A percentile compares a stretch with the other conserved stretches of the same genome.
Evolutionary conservation across 306 rosid species (phyloP).

Genomic region (Trichosanthes truncata): DNA sequence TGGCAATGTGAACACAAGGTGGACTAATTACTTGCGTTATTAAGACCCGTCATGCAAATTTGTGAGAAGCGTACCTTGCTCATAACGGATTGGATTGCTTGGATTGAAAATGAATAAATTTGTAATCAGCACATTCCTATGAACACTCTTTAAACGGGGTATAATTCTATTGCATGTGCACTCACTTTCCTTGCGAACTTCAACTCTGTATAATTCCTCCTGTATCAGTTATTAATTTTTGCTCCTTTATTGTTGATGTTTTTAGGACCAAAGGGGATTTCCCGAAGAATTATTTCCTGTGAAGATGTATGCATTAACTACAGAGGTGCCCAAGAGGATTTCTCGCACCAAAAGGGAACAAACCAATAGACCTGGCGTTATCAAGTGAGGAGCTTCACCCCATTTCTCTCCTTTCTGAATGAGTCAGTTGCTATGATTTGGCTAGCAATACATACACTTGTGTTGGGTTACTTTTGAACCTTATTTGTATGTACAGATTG

Average conservation of each 20-base stretch:
- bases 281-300: constrained; percentile 71
- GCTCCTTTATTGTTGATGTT: not conserved
- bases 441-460: not conserved
- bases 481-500: not conserved
- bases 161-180: not conserved
- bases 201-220: not conserved
- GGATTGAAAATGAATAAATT: not conserved
- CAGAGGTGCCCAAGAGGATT: constrained; percentile 55
- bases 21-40: too few species aligned
- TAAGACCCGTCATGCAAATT: not conserved
- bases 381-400: constrained; percentile 35
- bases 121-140: not conserved
- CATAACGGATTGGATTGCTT: not conserved
- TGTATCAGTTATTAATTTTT: not conserved
- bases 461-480: not conserved
- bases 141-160: not conserved
- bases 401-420: not conserved
- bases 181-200: not conserved
- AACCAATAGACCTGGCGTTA: constrained; percentile 62
- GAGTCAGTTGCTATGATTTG: not conserved
- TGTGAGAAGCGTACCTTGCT: not conserved
- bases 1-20: too few species aligned
- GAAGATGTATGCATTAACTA: constrained; percentile 80
- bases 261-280: constrained; percentile 86
- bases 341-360: constrained; percentile 35